Conservation (phyloP, 2,329 filamentous ascomycete genomes). For the Aaosphaeria arxii region DNA sequence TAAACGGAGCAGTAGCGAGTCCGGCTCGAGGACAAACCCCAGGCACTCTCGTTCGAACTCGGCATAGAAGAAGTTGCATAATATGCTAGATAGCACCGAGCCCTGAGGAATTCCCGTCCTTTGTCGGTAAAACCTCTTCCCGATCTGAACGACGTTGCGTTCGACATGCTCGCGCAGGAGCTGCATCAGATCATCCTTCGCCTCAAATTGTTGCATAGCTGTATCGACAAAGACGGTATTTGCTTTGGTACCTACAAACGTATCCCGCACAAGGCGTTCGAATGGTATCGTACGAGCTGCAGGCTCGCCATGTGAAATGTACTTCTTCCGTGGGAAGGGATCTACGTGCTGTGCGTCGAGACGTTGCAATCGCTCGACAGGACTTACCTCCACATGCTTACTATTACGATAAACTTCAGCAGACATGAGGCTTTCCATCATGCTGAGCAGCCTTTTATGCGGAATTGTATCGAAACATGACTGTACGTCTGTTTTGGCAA, state of each 20-base stretch:
- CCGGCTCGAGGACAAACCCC: slow-evolving; percentile 58
- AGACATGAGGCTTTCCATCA: slow-evolving; percentile 60
- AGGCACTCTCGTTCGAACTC: slow-evolving; percentile 73
- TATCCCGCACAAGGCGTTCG: slow-evolving; percentile 25
- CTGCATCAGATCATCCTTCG: slow-evolving; percentile 60
- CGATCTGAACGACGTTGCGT: slow-evolving; percentile 81
- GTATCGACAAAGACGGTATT: slow-evolving; percentile 78
- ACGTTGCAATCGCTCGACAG: slow-evolving; percentile 37
- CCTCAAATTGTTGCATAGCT: slow-evolving; percentile 56
- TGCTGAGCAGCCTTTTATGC: slow-evolving; percentile 66
- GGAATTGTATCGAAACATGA: slow-evolving; percentile 96
- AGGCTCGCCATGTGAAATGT: slow-evolving; percentile 38
- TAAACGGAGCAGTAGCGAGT: slow-evolving; percentile 72
- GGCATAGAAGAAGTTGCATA: slow-evolving; percentile 97
- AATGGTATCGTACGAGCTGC: slow-evolving; percentile 31
- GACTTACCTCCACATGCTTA: slow-evolving; percentile 71
- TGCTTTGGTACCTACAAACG: slow-evolving; percentile 33
- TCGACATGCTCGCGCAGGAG: slow-evolving; percentile 78
- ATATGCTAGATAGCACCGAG: slow-evolving; percentile 77
- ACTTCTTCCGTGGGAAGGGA: slow-evolving; percentile 36
- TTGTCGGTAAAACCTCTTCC: slow-evolving; percentile 84
- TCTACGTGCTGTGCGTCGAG: slow-evolving; percentile 25
- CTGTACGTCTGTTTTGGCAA: slow-evolving; percentile 89
- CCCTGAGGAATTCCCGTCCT: slow-evolving; percentile 90
- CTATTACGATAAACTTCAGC: slow-evolving; percentile 65